Base-by-base conservation (phyloP, 495 filamentous ascomycete genomes). In the Daldinia grandis region DNA sequence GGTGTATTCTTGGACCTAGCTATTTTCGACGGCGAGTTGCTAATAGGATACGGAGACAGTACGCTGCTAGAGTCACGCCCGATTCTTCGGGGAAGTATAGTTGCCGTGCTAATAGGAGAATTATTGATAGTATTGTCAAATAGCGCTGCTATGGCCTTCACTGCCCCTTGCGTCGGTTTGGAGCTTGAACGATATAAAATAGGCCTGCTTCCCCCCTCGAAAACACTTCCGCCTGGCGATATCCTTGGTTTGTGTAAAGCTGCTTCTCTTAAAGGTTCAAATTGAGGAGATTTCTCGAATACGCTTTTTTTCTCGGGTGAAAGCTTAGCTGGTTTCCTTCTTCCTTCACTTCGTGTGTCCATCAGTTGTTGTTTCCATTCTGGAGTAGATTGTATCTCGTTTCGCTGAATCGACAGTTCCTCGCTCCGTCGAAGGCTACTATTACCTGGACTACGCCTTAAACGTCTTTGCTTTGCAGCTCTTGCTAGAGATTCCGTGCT, bases 61-160 rank as follows among this genome's bases (percentile, higher is more conserved):
- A 80, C 33, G 7, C 58, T 71, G 21, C 24, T 64, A 30, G 28
- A 62, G 65, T 25, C 56, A 21, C 21, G 47, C 10, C 25, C 37
- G 6, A 35, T 51, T n/a, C 37, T 58, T 30, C 64, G 28, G 1
- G 58, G 40, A 38, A 58, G 54, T 27, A 59, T 5, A 5, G 24
- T n/a, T 12, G 21, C 5, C 5, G 64, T 30, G 7, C 55, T 49
- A 47, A 49, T 30, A n/a, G 53, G 50, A 0, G 74, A 71, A 35
- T 73, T 62, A 28, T 38, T 65, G 9, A 47, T 60, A 10, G 72
- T 76, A 54, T 68, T 74, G 38, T 84, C 79, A 69, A 84, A 84
- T 55, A 78, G 69, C 25, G 80, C 81, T 17, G 82, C 74, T 73
- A 84, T 82, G 3, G 80, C 81, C 62, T 77, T 83, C 25, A 83